Evolutionary conservation across 345 rosid species (phyloP), one percentile per base, ranked within the genome.

Genomic region (Aurinia saxatilis): DNA sequence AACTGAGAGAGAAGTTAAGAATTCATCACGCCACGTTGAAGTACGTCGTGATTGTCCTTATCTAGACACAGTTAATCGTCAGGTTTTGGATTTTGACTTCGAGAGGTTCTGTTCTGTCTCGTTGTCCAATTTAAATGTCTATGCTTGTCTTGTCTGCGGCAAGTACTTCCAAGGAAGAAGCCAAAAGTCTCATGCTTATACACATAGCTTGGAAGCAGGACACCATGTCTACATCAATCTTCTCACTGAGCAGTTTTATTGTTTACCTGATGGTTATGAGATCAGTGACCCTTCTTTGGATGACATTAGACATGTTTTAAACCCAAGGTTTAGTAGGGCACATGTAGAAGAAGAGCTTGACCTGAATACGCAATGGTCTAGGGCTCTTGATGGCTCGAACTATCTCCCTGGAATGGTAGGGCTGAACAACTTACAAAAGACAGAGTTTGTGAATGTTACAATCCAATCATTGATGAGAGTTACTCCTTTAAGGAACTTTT

Each of bases 371-470:
- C 88, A 82, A 45, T 95, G 99, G 99, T 95, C 99, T 34, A 86
- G 96, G 75, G 91, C 95, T 51, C 96, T 95, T 65, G 99, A 90
- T 77, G 99, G 99, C 58, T 90, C 99, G 23, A 92, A 93, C 78
- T 90, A 93, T 68, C 95, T 93, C 61, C 99, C 99, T 0, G 99
- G 99, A 80, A 93, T 93, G 97, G 96, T 90, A 68, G 99, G 97
- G 18, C 80, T 93, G 77, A 93, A 93, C 74, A 87, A 93, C 70
- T 85, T 93, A 49, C 91, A 93, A 63, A 90, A 83, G 66, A 93
- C 97, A 27, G 97, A 90, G 82, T 93, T 93, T 79, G 96, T 87
- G 65, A 93, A 90, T 67, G 99, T 93, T 59, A 93, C 91, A 7
- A 93, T 93, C 76, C 98, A 91, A 66, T 88, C 95, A n/a, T 74